phyloP scores from a whole-genome alignment of 768 basidiomycete species.

The Tulasnella sp. region DNA sequence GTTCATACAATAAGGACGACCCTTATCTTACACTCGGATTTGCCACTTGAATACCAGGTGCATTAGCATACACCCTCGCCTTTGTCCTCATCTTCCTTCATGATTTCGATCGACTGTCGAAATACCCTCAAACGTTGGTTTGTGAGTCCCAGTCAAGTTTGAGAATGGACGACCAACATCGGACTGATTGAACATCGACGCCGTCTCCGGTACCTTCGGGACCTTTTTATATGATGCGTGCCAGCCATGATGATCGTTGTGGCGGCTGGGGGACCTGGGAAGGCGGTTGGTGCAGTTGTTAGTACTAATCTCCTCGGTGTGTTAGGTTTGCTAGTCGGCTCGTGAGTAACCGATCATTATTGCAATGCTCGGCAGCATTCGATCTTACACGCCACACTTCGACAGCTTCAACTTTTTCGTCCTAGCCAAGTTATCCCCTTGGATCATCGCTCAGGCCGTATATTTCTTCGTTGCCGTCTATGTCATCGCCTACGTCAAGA shows the following conservation, averaged over 20 bases:
- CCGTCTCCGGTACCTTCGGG: too few relatives aligned
- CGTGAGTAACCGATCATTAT: not conserved
- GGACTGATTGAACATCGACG: too few relatives aligned
- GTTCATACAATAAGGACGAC: too few relatives aligned
- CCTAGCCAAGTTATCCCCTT: conserved; percentile 23
- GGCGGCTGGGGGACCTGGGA: conserved; percentile 23
- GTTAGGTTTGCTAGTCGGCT: conserved; percentile 20
- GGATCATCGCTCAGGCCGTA: conserved; percentile 25
- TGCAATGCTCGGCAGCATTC: not conserved
- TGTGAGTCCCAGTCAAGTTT: conserved; percentile 1
- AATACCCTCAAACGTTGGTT: conserved; percentile 21
- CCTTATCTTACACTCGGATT: too few relatives aligned
- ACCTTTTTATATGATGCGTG: not conserved
- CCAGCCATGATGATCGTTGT: conserved; percentile 22
- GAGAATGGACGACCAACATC: not conserved
- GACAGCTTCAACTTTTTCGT: conserved; percentile 23
- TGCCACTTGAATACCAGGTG: conserved; percentile 19
- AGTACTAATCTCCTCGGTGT: conserved; percentile 21
- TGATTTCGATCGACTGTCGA: conserved; percentile 20
- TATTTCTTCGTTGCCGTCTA: conserved; percentile 25
- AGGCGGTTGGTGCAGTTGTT: conserved; percentile 20
- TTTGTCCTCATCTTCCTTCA: conserved; percentile 21
- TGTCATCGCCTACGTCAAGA: conserved; percentile 24
- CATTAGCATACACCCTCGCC: conserved; percentile 23
- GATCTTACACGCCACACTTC: not conserved